Percentiles rank a stretch among this genome's conserved stretches.
phyloP scores from a whole-genome alignment of 257 asterid species.

The Rehmannia glutinosa region DNA sequence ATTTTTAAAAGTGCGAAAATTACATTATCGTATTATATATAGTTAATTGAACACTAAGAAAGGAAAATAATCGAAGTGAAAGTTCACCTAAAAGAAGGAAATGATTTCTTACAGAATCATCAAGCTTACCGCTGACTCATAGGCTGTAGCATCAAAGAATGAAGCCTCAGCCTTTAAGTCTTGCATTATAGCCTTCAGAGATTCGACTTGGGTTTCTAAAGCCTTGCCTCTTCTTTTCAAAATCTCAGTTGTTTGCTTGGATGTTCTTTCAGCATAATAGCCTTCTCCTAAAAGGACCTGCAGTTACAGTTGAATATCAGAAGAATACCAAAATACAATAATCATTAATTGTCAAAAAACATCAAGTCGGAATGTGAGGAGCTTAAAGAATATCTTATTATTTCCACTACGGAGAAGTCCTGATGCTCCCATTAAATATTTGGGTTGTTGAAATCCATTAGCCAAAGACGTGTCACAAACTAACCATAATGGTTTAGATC shows the following conservation, averaged over 20 bases:
- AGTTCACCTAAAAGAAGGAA: not conserved
- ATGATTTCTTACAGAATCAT: slow-evolving; percentile 11
- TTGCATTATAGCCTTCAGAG: slow-evolving; percentile 65
- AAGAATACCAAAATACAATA: slow-evolving; percentile 16
- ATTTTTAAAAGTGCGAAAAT: not conserved
- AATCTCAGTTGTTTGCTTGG: slow-evolving; percentile 82
- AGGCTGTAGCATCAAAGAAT: slow-evolving; percentile 70
- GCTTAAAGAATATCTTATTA: not conserved
- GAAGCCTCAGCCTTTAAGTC: slow-evolving; percentile 80
- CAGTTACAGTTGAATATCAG: slow-evolving; percentile 14
- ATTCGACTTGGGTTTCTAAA: slow-evolving; percentile 67
- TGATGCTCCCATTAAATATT: not conserved
- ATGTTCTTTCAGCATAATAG: slow-evolving; percentile 77
- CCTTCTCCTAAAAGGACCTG: slow-evolving; percentile 92
- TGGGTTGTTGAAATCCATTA: not conserved
- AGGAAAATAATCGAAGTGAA: not conserved
- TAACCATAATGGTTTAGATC: not conserved
- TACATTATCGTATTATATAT: not conserved
- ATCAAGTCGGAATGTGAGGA: not conserved
- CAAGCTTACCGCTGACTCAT: slow-evolving; percentile 64
- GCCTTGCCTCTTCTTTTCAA: slow-evolving; percentile 69
- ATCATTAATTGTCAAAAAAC: not conserved
- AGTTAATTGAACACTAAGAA: not conserved
- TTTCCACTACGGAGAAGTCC: not conserved
- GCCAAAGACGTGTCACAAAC: not conserved